phyloP scores from a whole-genome alignment of 768 basidiomycete genomes.

The Xerocomellus intermedius region DNA sequence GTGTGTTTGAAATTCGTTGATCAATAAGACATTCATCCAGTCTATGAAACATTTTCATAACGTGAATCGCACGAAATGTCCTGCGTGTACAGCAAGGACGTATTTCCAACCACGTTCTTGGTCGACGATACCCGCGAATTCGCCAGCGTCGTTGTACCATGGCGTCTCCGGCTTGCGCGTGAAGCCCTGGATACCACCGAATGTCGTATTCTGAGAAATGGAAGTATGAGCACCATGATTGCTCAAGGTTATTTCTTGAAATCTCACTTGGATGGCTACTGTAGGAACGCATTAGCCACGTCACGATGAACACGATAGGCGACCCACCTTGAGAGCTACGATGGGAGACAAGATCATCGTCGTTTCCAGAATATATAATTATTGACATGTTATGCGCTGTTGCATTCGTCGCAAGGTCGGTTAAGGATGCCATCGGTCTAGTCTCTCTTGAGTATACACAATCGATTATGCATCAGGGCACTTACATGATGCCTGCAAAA shows the following conservation, averaged over 20 bases:
- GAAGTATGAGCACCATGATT: not conserved
- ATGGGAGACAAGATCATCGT: constrained; percentile 65
- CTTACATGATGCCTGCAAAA: constrained; percentile 35
- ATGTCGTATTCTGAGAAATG: constrained; percentile 63
- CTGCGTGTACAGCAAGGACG: constrained; percentile 36
- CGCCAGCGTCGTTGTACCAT: constrained; percentile 58
- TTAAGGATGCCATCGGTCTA: constrained; percentile 63
- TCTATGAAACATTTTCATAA: constrained; percentile 14
- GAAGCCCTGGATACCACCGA: constrained; percentile 76
- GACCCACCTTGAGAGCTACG: constrained; percentile 57
- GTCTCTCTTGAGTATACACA: constrained; percentile 9
- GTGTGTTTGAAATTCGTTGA: not conserved
- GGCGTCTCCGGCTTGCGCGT: constrained; percentile 64
- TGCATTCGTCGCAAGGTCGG: constrained; percentile 65
- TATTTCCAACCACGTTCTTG: constrained; percentile 67
- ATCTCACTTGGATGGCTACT: constrained; percentile 56
- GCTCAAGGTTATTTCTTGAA: not conserved
- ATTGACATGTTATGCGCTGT: constrained; percentile 49
- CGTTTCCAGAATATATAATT: constrained; percentile 67
- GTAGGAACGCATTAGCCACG: constrained; percentile 9
- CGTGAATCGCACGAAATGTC: constrained; percentile 38
- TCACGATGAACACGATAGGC: not conserved
- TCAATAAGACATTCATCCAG: not conserved
- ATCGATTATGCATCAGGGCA: not conserved
- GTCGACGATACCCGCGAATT: constrained; percentile 66